Conservation (phyloP, 306 rosid genomes). For the Corylus avellana region DNA sequence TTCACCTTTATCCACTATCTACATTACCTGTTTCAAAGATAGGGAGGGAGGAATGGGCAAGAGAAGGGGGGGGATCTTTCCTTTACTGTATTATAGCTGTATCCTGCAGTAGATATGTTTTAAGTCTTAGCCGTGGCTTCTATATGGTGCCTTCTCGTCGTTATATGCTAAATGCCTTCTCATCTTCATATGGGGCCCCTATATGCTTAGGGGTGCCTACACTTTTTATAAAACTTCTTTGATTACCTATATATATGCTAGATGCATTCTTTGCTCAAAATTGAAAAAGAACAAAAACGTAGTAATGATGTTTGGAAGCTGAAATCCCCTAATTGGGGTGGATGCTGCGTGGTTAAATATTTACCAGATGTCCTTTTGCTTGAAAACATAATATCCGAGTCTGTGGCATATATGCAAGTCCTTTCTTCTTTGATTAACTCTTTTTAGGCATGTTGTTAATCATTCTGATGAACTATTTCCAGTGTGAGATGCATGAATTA, state of each 20-base stretch:
- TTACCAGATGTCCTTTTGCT: slow-evolving; percentile 6
- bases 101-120: not conserved
- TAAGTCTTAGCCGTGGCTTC: not conserved
- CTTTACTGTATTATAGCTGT: not conserved
- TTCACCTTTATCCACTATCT: slow-evolving; percentile 21
- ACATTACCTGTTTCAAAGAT: not conserved
- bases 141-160: not conserved
- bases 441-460: slow-evolving; percentile 21
- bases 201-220: no score
- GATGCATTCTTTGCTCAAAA: not conserved
- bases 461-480: slow-evolving; percentile 29
- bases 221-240: no score
- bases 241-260: not conserved
- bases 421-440: slow-evolving; percentile 23
- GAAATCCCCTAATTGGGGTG: slow-evolving; percentile 8
- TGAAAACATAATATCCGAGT: slow-evolving; percentile 12
- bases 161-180: not conserved
- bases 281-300: not conserved
- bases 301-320: not conserved
- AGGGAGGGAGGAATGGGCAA: not conserved
- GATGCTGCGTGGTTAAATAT: slow-evolving; percentile 26
- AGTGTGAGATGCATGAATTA: slow-evolving; percentile 95
- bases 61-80: not conserved
- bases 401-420: slow-evolving; percentile 3
- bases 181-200: no score